A percentile compares a stretch with the other conserved stretches of the same genome.
Evolutionary conservation across 2,329 filamentous ascomycete genomes (phyloP).

Genomic region (Fusarium nodosum): DNA sequence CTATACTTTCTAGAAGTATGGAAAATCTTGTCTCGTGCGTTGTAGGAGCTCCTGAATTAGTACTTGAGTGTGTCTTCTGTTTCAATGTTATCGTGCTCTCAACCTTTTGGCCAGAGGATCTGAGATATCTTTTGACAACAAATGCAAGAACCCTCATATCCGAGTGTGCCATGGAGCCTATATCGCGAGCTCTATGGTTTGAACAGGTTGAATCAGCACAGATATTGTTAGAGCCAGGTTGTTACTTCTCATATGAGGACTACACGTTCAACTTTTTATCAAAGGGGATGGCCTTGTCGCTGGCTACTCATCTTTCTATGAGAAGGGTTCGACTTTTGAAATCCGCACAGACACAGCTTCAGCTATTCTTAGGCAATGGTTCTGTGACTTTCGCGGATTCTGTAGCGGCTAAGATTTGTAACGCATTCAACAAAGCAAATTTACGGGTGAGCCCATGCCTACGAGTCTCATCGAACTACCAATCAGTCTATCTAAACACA

Average conservation of each 20-base stretch:
- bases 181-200: fast-evolving
- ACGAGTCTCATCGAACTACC: neutral
- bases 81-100: neutral
- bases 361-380: fast-evolving
- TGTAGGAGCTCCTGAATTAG: too few relatives aligned
- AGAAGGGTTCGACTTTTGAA: neutral
- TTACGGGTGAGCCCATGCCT: neutral
- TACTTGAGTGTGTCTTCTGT: fast-evolving
- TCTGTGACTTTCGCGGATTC: neutral
- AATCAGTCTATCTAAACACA: neutral
- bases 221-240: neutral
- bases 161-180: too few relatives aligned
- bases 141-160: fast-evolving
- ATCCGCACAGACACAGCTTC: fast-evolving
- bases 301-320: neutral
- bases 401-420: neutral
- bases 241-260: fast-evolving
- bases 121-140: neutral
- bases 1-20: fast-evolving
- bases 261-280: too few relatives aligned
- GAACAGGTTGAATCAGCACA: fast-evolving
- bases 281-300: too few relatives aligned
- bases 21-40: fast-evolving
- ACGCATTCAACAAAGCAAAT: fast-evolving
- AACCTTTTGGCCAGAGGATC: neutral